Conservation (phyloP, 2,329 filamentous ascomycete genomes). For the Neocucurbitaria cava region DNA sequence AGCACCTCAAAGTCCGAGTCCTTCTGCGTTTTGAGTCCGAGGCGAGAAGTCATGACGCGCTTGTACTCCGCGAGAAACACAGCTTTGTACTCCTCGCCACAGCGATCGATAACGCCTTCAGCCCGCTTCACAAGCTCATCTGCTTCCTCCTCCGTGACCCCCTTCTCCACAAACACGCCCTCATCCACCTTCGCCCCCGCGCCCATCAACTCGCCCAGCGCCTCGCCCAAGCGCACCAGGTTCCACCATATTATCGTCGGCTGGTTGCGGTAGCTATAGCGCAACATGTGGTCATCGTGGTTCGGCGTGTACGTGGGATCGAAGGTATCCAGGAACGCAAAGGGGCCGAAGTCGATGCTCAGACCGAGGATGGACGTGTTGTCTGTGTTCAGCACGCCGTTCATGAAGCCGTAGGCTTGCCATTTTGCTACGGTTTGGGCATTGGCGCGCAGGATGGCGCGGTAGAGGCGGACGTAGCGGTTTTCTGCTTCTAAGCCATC, state of each 20-base stretch:
- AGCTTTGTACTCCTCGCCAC: slow-evolving; percentile 86
- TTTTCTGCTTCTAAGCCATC: slow-evolving; percentile 76
- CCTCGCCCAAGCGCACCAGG: slow-evolving; percentile 86
- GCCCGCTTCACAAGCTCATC: slow-evolving; percentile 77
- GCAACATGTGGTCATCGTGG: slow-evolving; percentile 86
- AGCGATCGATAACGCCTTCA: slow-evolving; percentile 80
- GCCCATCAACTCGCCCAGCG: slow-evolving; percentile 86
- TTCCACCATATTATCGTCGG: slow-evolving; percentile 99
- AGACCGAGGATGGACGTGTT: slow-evolving; percentile 92
- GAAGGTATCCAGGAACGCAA: slow-evolving; percentile 97
- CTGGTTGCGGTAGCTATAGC: slow-evolving; percentile 93
- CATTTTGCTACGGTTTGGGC: slow-evolving; percentile 88
- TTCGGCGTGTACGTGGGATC: slow-evolving; percentile 95
- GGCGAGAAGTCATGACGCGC: slow-evolving; percentile 76
- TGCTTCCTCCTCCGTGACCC: slow-evolving; percentile 73
- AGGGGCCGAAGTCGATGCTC: slow-evolving; percentile 93
- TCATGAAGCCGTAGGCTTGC: slow-evolving; percentile 99
- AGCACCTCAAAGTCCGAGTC: slow-evolving; percentile 79
- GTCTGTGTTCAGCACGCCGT: slow-evolving; percentile 96
- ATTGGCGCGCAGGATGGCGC: slow-evolving; percentile 85
- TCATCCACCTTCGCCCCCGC: slow-evolving; percentile 76
- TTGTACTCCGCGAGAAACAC: slow-evolving; percentile 92
- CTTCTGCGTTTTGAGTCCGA: slow-evolving; percentile 75
- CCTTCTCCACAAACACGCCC: slow-evolving; percentile 72
- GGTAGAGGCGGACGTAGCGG: slow-evolving; percentile 83